Percentiles rank a stretch among this genome's conserved stretches.
These are phyloP conservation scores for Vitis hybrid DNA, from an alignment of 177 flowering plant genomes.

Conservation along the genomic window DNA sequence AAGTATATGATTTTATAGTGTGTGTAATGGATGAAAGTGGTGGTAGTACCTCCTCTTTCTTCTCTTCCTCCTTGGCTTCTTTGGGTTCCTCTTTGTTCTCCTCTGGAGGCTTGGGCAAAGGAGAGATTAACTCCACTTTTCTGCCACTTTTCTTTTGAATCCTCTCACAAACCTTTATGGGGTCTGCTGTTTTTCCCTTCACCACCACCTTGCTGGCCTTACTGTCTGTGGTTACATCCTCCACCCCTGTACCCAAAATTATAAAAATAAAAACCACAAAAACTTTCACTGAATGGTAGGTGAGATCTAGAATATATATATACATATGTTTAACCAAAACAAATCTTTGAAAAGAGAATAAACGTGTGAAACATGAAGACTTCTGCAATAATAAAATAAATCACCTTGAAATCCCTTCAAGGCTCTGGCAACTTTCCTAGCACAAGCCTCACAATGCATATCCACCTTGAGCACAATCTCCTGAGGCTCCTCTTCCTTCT, in stretches of 20 bases:
- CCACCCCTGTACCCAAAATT: conserved; percentile 55
- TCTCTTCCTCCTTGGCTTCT: conserved; percentile 27
- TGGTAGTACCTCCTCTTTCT: conserved; percentile 56
- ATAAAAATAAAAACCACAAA: neutral
- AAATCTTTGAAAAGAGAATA: neutral
- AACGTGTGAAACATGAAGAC: neutral
- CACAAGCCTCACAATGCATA: conserved; percentile 95
- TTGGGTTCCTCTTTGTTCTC: conserved; percentile 39
- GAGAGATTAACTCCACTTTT: conserved; percentile 74
- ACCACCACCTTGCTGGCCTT: conserved; percentile 71
- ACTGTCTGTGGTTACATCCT: conserved; percentile 66
- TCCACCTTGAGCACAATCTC: conserved; percentile 75
- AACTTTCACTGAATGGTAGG: neutral
- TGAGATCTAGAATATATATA: neutral
- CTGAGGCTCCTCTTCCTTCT: conserved; percentile 41
- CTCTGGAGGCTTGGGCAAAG: conserved; percentile 63
- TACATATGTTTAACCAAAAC: neutral
- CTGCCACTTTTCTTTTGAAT: conserved; percentile 76
- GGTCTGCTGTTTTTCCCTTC: conserved; percentile 81
- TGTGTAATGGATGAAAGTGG: neutral
- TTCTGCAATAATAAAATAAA: neutral
- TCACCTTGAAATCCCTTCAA: conserved; percentile 74
- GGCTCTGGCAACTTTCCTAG: conserved; percentile 67
- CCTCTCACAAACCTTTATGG: conserved; percentile 70
- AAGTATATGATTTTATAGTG: neutral